Evolutionary conservation across 2,329 filamentous ascomycete species (phyloP).

Genomic region (Plenodomus tracheiphilus): DNA sequence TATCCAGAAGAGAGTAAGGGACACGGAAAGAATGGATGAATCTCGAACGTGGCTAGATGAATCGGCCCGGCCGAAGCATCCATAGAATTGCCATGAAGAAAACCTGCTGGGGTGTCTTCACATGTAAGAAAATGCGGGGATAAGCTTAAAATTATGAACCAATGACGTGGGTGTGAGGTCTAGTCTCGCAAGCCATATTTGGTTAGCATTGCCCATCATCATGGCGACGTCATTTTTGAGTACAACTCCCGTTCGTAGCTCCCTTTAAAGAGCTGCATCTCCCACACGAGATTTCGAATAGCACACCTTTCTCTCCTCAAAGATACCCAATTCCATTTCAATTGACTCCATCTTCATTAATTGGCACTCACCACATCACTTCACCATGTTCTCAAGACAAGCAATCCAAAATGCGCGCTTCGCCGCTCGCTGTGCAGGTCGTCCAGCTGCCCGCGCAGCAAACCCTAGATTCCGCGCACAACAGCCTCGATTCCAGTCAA

Average conservation of each 20-base stretch:
- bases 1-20: too few relatives aligned
- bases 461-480: slow-evolving; percentile 35
- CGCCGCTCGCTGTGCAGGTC: slow-evolving; percentile 34
- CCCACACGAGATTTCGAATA: neutral
- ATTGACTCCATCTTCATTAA: neutral
- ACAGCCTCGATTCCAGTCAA: slow-evolving; percentile 40
- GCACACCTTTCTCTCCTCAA: slow-evolving; percentile 4
- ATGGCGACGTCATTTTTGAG: slow-evolving; percentile 11
- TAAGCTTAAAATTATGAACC: neutral
- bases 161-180: neutral
- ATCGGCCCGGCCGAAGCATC: neutral
- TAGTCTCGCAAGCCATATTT: neutral
- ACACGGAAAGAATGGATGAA: neutral
- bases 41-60: neutral
- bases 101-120: neutral
- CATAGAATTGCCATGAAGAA: neutral
- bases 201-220: slow-evolving; percentile 11
- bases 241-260: slow-evolving; percentile 1
- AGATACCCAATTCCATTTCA: slow-evolving; percentile 8
- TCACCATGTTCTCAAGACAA: slow-evolving; percentile 39
- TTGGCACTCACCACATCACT: slow-evolving; percentile 1
- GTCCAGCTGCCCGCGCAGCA: slow-evolving; percentile 26
- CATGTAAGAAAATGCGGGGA: neutral
- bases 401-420: slow-evolving; percentile 35
- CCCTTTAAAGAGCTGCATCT: slow-evolving; percentile 9